phyloP scores from a whole-genome alignment of 2,329 filamentous ascomycete species.

The Alternaria consortialis region DNA sequence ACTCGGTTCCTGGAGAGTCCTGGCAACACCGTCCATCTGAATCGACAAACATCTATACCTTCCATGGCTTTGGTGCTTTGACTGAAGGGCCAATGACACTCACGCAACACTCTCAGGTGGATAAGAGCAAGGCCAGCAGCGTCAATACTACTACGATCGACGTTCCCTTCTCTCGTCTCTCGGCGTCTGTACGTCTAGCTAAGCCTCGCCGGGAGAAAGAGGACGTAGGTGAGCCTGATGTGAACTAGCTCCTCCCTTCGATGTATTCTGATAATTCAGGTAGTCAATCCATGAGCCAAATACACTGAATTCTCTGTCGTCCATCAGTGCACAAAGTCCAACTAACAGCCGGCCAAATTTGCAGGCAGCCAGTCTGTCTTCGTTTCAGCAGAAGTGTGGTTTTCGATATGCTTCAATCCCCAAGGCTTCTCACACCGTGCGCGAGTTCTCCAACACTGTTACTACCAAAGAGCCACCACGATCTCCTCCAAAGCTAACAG shows the following conservation, averaged over 20 bases:
- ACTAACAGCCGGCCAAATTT: not conserved
- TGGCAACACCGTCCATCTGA: constrained; percentile 25
- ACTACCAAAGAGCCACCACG: not conserved
- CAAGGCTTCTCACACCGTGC: not conserved
- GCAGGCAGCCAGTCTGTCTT: not conserved
- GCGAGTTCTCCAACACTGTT: not conserved
- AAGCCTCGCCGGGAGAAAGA: not conserved
- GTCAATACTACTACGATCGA: constrained; percentile 58
- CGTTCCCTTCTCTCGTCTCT: constrained; percentile 56
- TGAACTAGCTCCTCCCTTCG: constrained; percentile 2
- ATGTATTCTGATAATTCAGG: constrained; percentile 17
- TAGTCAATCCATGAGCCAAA: constrained; percentile 8
- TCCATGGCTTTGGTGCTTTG: constrained; percentile 67
- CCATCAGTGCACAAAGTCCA: not conserved
- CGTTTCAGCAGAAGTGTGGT: not conserved
- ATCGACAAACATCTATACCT: not conserved
- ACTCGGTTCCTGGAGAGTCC: constrained; percentile 42
- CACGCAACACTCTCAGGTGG: constrained; percentile 15
- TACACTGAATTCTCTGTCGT: not conserved
- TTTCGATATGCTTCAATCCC: not conserved
- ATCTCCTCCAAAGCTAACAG: constrained; percentile 5
- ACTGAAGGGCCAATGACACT: constrained; percentile 63
- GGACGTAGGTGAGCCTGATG: constrained; percentile 23
- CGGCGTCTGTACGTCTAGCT: not conserved
- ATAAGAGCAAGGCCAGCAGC: constrained; percentile 3